Percentiles rank a stretch among this genome's conserved stretches.
These are phyloP conservation scores for Irpex rosettiformis DNA, from an alignment of 1,284 basidiomycete species.

Conservation along the genomic window DNA sequence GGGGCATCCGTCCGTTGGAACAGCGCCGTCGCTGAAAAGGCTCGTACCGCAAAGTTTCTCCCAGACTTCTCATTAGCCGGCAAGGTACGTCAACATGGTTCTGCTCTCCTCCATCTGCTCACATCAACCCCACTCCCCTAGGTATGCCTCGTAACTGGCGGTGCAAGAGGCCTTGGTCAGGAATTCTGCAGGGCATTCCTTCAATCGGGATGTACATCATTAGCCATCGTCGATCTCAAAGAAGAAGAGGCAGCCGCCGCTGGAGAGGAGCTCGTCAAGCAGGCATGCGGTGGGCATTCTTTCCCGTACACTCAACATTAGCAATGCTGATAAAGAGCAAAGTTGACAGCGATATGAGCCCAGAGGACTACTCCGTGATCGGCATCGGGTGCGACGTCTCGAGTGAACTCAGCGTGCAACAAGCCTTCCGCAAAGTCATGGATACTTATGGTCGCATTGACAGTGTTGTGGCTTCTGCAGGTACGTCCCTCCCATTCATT, in stretches of 20 bases:
- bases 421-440: slow-evolving; percentile 65
- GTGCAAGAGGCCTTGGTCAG: slow-evolving; percentile 84
- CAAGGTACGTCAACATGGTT: slow-evolving; percentile 59
- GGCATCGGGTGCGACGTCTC: slow-evolving; percentile 89
- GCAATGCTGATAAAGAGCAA: slow-evolving; percentile 38
- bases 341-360: slow-evolving; percentile 57
- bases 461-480: slow-evolving; percentile 85
- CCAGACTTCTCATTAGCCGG: slow-evolving; percentile 65
- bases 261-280: slow-evolving; percentile 68
- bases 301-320: slow-evolving; percentile 13
- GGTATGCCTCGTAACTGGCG: slow-evolving; percentile 95
- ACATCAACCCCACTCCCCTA: slow-evolving; percentile 29
- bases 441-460: slow-evolving; percentile 83
- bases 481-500: slow-evolving; percentile 37
- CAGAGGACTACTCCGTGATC: slow-evolving; percentile 65
- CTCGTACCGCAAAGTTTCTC: slow-evolving; percentile 39
- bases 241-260: slow-evolving; percentile 69
- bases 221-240: slow-evolving; percentile 86
- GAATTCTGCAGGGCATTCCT: slow-evolving; percentile 89
- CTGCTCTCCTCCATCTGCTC: background rate
- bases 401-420: slow-evolving; percentile 75
- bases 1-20: slow-evolving; percentile 21
- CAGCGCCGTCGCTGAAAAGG: slow-evolving; percentile 26
- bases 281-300: slow-evolving; percentile 40
- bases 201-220: slow-evolving; percentile 79